Evolutionary conservation across 805 yeast species (phyloP).

Genomic region (Starmerella gropengiesseri): DNA sequence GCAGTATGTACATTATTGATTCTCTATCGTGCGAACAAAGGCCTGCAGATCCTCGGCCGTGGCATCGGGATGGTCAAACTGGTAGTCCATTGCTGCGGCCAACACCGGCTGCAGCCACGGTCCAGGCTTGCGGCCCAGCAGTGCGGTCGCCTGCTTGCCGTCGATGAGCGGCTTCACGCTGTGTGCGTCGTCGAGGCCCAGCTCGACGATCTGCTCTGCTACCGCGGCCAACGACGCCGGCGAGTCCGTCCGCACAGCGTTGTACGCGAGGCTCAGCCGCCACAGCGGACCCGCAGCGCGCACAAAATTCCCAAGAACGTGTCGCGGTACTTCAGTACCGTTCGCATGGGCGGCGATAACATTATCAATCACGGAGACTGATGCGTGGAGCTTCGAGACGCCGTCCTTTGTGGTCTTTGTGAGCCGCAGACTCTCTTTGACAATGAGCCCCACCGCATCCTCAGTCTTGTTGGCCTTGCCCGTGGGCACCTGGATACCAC

Average conservation of each 20-base stretch:
- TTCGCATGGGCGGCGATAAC: constrained; percentile 26
- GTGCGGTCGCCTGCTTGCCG: constrained; percentile 50
- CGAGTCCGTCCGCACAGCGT: constrained; percentile 22
- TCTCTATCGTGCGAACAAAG: constrained; percentile 18
- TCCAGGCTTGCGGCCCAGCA: constrained; percentile 56
- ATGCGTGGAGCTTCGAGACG: constrained; percentile 38
- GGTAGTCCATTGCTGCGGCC: constrained; percentile 56
- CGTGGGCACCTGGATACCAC: constrained; percentile 23
- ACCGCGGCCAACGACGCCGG: constrained; percentile 30
- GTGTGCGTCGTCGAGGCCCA: constrained; percentile 36
- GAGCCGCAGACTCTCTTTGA: constrained; percentile 61
- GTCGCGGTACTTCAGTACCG: background rate
- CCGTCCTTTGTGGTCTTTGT: constrained; percentile 39
- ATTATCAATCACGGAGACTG: constrained; percentile 18
- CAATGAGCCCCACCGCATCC: constrained; percentile 35
- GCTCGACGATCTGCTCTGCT: constrained; percentile 26
- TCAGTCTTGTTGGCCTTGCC: constrained; percentile 28
- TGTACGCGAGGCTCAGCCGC: constrained; percentile 35
- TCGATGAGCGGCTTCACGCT: constrained; percentile 55
- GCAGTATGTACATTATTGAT: no score
- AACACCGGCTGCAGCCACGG: constrained; percentile 66
- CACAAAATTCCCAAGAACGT: constrained; percentile 51
- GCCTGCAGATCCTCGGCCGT: constrained; percentile 45
- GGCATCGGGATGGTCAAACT: constrained; percentile 57
- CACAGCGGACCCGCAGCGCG: constrained; percentile 45